phyloP scores from a whole-genome alignment of 495 filamentous ascomycete genomes.

The Coniosporium apollinis region DNA sequence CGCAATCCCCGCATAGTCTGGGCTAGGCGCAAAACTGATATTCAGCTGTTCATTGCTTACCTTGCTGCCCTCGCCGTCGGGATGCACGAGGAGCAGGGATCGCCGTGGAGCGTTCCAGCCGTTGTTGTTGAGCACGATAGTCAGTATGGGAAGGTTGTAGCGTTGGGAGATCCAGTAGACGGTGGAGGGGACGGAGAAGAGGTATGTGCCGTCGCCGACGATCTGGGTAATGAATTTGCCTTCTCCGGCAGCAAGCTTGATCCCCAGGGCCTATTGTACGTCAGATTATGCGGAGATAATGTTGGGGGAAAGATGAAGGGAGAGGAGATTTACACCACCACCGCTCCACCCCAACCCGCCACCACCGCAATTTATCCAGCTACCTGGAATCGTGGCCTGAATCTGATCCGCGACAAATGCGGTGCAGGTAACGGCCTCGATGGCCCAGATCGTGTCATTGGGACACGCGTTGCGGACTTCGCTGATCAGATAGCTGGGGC shows the following conservation, averaged over 20 bases:
- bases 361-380: slow-evolving; percentile 24
- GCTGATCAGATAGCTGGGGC: slow-evolving; percentile 28
- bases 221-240: slow-evolving; percentile 11
- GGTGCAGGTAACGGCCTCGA: slow-evolving; percentile 22
- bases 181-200: slow-evolving; percentile 22
- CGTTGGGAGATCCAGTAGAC: slow-evolving; percentile 22
- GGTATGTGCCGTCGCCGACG: slow-evolving; percentile 22
- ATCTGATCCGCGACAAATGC: slow-evolving; percentile 20
- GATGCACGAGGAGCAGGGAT: slow-evolving; percentile 67
- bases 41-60: slow-evolving; percentile 71
- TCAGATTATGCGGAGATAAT: too few relatives aligned
- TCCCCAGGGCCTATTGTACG: slow-evolving; percentile 28
- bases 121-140: slow-evolving; percentile 24
- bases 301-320: slow-evolving; percentile 15
- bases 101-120: slow-evolving; percentile 72
- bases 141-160: slow-evolving; percentile 23
- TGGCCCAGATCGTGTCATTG: slow-evolving; percentile 29
- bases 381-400: slow-evolving; percentile 17
- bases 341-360: slow-evolving; percentile 26
- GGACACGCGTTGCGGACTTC: slow-evolving; percentile 7
- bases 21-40: slow-evolving; percentile 61
- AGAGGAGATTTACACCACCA: too few relatives aligned
- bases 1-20: slow-evolving; percentile 75
- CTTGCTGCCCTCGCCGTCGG: slow-evolving; percentile 56
- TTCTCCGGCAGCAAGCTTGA: slow-evolving; percentile 5